phyloP scores from a whole-genome alignment of 805 yeast genomes.

The Candida verbasci region DNA sequence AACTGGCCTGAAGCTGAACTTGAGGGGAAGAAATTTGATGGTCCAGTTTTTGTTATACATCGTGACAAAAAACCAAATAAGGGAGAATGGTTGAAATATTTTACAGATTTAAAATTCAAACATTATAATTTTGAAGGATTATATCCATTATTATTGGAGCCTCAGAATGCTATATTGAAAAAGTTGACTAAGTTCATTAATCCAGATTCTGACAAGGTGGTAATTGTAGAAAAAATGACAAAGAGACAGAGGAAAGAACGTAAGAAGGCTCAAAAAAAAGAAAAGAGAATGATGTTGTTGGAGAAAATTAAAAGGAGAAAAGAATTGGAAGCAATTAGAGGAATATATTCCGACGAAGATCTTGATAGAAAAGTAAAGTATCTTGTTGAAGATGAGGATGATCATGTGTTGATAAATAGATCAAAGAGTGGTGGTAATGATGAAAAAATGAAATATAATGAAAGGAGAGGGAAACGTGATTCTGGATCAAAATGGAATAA shows the following conservation, averaged over 20 bases:
- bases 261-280: neutral
- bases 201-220: neutral
- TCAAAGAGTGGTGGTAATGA: too few species aligned
- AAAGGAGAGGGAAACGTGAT: too few species aligned
- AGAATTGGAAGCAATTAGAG: too few species aligned
- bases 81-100: neutral
- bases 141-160: neutral
- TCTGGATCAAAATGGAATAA: too few species aligned
- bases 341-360: too few species aligned
- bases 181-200: neutral
- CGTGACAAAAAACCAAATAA: neutral
- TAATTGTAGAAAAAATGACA: neutral
- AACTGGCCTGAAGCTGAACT: slow-evolving; percentile 17
- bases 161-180: neutral
- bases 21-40: neutral
- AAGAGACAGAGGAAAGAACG: neutral
- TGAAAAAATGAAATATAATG: too few species aligned
- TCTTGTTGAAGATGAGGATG: too few species aligned
- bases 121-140: neutral
- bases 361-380: too few species aligned
- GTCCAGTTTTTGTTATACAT: neutral
- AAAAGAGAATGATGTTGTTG: neutral
- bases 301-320: neutral
- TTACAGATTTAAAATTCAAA: neutral
- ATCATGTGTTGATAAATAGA: too few species aligned